Evolutionary conservation across 192 early-diverging fungal genomes (phyloP), one percentile per base, ranked within the genome.

Genomic region (Podila epicladia): DNA sequence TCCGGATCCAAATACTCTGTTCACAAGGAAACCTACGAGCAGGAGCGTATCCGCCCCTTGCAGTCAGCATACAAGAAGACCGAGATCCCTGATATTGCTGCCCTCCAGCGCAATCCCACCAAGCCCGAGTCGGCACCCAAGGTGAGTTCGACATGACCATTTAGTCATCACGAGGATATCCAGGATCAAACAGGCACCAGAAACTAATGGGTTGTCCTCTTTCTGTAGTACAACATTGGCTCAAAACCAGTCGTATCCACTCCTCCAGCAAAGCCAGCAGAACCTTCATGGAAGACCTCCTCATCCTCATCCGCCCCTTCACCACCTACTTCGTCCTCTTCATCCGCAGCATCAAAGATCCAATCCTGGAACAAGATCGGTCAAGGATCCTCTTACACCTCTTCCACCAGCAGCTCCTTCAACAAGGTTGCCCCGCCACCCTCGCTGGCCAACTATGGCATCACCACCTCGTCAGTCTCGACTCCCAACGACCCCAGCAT

Each of bases 1-100:
- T 93, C 95, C 19, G 97, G 97, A 2, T 92, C 96, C 13, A 96
- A 97, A 67, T 98, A 98, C 82, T 94, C 94, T 66, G 86, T 93
- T 33, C 93, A 94, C 61, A 87, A 91, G 73, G 89, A 89, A 60
- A 65, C 53, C 20, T 68, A 63, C 19, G 67, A 58, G 28, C 32
- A 57, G 58, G 82, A 82, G 48, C 73, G 31, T 65, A 86, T 68
- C 64, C 86, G 33, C 57, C 82, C 65, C 38, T 82, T 48, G 77
- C 90, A 65, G 83, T 91, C 90, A 31, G 90, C 89, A 11, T 91
- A 90, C 68, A 74, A 88, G 62, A 89, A 82, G 66, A 89, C 86
- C 0, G 75, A 89, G 75, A 83, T 91, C 22, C 89, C 89, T 3
- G 86, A 89, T 79, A 87, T 90, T 73, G 73, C 87, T 17, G 74